Base-by-base conservation (phyloP, 2,329 filamentous ascomycete genomes). In the Cercospora beticola region DNA sequence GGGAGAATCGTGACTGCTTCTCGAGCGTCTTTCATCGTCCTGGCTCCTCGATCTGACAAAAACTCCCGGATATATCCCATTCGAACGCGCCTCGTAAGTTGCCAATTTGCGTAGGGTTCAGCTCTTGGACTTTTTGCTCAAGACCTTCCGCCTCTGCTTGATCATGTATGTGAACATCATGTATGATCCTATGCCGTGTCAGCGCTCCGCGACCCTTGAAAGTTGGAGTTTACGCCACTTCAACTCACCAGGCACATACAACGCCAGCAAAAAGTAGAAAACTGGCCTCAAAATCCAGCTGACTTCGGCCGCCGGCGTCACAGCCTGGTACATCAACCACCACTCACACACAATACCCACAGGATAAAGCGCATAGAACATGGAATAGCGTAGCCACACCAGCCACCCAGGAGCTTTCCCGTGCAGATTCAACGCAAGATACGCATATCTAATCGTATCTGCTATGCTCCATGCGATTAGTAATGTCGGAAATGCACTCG, bases 161-260 rank as follows among this genome's bases (percentile, higher is more conserved):
- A 68, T 46, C 66, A 68, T 68, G 21, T 68, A 68, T 9, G 54
- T 68, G 40, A 68, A 68, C 66, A 68, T 68, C 52, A 52, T 54
- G 23, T 64, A 68, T n/a, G 66, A 52, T 8, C 66, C 66, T 68
- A 2, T 1, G 28, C 6, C 1, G 1, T 28, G 9, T 59, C 28
- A 59, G 30, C 56, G 2, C 5, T 36, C 28, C 30, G 3, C 8
- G 1, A 0, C 0, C 1, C 7, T 31, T 16, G 5, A n/a, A 16
- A 23, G 14, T 54, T 56, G 12, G 49, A 28, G 23, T 16, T 28
- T 2, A 16, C 23, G 49, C 12, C 28, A 10, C 7, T 0, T 59
- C 16, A 5, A 61, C 66, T 52, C 31, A 67, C 66, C 66, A 64
- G 66, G 66, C 26, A 60, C 56, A 12, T 68, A 68, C 54, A 64